These are phyloP conservation scores for Stylonectria norvegica DNA, from an alignment of 2,329 filamentous ascomycete genomes.

Conservation along the genomic window DNA sequence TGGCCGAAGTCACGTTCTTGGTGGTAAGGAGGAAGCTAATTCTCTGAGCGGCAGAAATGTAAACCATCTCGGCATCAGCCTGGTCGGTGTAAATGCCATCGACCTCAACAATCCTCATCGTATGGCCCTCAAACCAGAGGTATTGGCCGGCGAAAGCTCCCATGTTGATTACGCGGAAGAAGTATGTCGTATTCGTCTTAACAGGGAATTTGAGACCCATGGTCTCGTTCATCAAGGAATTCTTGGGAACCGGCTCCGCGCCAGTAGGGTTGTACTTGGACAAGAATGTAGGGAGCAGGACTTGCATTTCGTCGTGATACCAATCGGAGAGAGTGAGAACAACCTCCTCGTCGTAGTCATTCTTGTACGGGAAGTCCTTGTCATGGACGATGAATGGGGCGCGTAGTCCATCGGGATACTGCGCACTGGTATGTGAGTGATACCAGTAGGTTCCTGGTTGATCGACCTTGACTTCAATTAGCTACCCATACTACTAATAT, in stretches of 20 bases:
- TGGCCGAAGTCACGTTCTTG: slow-evolving; percentile 56
- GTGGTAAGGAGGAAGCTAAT: slow-evolving; percentile 61
- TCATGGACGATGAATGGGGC: slow-evolving; percentile 64
- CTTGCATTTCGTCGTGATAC: slow-evolving; percentile 61
- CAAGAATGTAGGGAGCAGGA: slow-evolving; percentile 48
- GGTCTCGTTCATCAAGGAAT: slow-evolving; percentile 69
- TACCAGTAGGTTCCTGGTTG: slow-evolving; percentile 80
- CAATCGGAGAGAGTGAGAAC: slow-evolving; percentile 65
- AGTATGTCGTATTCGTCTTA: slow-evolving; percentile 65
- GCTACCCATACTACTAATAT: neutral
- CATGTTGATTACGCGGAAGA: slow-evolving; percentile 70
- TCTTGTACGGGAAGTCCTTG: slow-evolving; percentile 53
- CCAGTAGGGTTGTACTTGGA: slow-evolving; percentile 53
- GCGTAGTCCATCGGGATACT: slow-evolving; percentile 68
- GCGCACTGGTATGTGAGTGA: slow-evolving; percentile 63
- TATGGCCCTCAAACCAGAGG: slow-evolving; percentile 64
- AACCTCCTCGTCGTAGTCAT: slow-evolving; percentile 59
- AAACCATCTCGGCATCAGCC: slow-evolving; percentile 59
- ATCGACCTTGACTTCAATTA: slow-evolving; percentile 40
- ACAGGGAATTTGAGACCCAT: slow-evolving; percentile 57
- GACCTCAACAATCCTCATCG: slow-evolving; percentile 67
- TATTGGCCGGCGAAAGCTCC: slow-evolving; percentile 68
- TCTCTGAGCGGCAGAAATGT: slow-evolving; percentile 65
- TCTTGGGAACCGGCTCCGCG: slow-evolving; percentile 64
- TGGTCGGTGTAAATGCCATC: slow-evolving; percentile 68